A percentile compares a stretch with the other conserved stretches of the same genome.
Evolutionary conservation across 1,284 basidiomycete species (phyloP).

Genomic region (Rhodotorula sp.): DNA sequence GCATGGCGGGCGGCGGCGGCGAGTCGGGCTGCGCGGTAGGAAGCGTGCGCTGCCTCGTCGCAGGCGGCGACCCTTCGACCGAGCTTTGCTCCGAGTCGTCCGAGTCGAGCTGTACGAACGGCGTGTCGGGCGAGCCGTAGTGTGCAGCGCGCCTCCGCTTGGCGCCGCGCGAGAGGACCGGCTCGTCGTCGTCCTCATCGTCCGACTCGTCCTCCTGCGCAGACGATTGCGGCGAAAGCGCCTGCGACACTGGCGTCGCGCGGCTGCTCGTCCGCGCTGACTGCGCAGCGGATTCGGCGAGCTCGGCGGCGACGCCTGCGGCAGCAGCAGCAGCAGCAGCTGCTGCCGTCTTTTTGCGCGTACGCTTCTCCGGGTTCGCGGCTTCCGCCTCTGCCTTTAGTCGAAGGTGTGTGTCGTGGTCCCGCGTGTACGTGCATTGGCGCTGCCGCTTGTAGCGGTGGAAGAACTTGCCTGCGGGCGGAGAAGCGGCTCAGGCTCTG

Average conservation of each 20-base stretch:
- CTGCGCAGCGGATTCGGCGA: background rate
- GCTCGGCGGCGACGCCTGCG: background rate
- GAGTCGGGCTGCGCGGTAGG: background rate
- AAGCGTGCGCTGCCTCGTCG: background rate
- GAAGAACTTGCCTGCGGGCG: constrained; percentile 71
- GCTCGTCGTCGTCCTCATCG: constrained; percentile 18
- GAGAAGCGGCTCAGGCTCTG: background rate
- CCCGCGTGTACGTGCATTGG: constrained; percentile 70
- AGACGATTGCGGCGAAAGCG: constrained; percentile 14
- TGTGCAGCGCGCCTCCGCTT: constrained; percentile 1
- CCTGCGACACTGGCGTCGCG: constrained; percentile 11
- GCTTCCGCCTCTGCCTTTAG: constrained; percentile 4
- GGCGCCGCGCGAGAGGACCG: background rate
- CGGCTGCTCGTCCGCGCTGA: background rate
- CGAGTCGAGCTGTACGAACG: constrained; percentile 33
- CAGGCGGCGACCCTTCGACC: background rate
- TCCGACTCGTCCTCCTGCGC: constrained; percentile 5
- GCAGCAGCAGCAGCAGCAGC: background rate
- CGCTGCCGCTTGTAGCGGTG: constrained; percentile 72
- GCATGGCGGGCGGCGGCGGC: background rate
- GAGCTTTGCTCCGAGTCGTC: background rate
- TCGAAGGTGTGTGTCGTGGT: constrained; percentile 36
- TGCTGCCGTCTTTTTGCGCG: background rate
- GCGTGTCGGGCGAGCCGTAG: constrained; percentile 35
- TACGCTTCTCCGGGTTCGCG: background rate